Evolutionary conservation across 768 basidiomycete species (phyloP), one percentile per base, ranked within the genome.

Genomic region (Lepiota brunneoincarnata): DNA sequence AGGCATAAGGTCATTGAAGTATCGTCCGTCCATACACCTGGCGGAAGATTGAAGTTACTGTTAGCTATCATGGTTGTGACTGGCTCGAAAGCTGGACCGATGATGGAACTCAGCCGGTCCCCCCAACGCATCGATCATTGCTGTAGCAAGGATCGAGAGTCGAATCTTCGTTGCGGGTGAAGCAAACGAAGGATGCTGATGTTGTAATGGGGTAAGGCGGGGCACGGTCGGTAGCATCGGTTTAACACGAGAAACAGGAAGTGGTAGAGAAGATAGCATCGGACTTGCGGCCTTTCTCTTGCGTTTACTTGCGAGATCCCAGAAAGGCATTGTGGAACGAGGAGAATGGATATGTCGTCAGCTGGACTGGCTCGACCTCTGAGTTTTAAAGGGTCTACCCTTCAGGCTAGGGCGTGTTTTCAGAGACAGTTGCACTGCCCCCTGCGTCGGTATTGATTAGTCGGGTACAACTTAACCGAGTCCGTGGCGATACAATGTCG

Each of bases 1-100:
- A 80, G 67, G 51, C 74, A 76, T 3, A 80, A 70, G 18, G 70
- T 69, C 75, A 75, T 77, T 34, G 72, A 75, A 1, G 76, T 78
- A 56, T 78, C 76, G 61, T 79, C 77, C 9, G 77, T 77, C 76
- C 76, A 80, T 20, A 72, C 67, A 2, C 77, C 76, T 2, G 69
- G 58, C 0, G 64, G 64, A 11, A 73, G 63, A 18, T 42, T 44
- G 56, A 77, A 77, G 40, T 68, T 74, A 1, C 60, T 38, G 58
- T 77, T 79, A 14, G 70, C 70, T 4, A 56, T 56, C 74, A 76
- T 77, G 15, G 62, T 52, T 5, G 62, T 61, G 45, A 75, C 52
- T 40, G 74, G 63, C 6, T 66, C 59, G 62, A 75, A 76, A 10
- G n/a, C 69, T 58, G 51, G 69, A 75, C 18, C 77, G 72, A 12